Evolutionary conservation across 1,139 yeast species (phyloP).

Genomic region (Diutina sp.): DNA sequence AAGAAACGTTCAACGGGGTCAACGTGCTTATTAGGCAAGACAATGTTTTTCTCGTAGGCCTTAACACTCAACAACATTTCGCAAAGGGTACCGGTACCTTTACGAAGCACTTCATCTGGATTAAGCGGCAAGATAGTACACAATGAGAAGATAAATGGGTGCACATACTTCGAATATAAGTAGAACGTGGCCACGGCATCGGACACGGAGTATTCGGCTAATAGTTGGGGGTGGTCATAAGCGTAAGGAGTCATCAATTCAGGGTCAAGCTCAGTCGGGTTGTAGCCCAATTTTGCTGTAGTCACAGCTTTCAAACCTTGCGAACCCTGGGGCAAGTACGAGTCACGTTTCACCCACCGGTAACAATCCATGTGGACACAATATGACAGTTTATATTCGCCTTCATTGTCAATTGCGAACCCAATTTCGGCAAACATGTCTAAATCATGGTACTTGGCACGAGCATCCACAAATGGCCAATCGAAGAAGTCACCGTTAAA

Average conservation of each 20-base stretch:
- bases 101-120: conserved; percentile 91
- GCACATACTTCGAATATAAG: conserved; percentile 90
- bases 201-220: conserved; percentile 95
- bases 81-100: conserved; percentile 97
- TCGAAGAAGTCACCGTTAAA: conserved; percentile 98
- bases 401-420: conserved; percentile 79
- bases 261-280: conserved; percentile 94
- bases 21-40: conserved; percentile 85
- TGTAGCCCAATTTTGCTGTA: conserved; percentile 88
- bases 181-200: conserved; percentile 99
- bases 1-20: conserved; percentile 91
- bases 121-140: conserved; percentile 92
- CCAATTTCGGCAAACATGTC: conserved; percentile 93
- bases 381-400: conserved; percentile 83
- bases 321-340: conserved; percentile 95
- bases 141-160: conserved; percentile 91
- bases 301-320: conserved; percentile 98
- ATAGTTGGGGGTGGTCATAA: conserved; percentile 77
- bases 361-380: conserved; percentile 97
- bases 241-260: conserved; percentile 98
- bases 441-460: conserved; percentile 73
- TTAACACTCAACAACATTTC: conserved; percentile 97
- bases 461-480: conserved; percentile 95
- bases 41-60: conserved; percentile 66
- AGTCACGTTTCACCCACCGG: conserved; percentile 98